Evolutionary conservation across 345 rosid genomes (phyloP).

Genomic region (Salix brachista): DNA sequence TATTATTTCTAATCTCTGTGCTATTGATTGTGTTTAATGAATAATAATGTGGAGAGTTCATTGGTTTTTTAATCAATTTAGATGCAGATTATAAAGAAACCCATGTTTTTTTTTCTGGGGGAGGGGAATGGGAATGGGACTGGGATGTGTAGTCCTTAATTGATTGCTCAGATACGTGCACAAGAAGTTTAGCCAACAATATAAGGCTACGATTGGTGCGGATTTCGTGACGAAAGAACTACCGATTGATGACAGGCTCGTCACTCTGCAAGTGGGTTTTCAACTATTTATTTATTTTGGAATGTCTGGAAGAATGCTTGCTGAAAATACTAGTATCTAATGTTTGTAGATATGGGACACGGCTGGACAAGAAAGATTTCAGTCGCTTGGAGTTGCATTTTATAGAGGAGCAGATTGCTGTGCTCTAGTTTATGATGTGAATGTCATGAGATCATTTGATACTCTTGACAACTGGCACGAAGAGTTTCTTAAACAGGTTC

Average conservation of each 20-base stretch:
- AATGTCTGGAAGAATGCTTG: not conserved
- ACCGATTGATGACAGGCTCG: slow-evolving; percentile 87
- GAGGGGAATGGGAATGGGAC: not conserved
- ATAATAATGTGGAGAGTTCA: too few relatives aligned
- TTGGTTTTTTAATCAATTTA: not conserved
- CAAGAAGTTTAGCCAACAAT: slow-evolving; percentile 93
- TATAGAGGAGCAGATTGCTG: slow-evolving; percentile 98
- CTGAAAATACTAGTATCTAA: not conserved
- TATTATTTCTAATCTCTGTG: not conserved
- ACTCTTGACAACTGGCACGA: slow-evolving; percentile 94
- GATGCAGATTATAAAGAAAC: not conserved
- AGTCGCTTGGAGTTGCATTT: slow-evolving; percentile 95
- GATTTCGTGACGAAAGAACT: slow-evolving; percentile 98
- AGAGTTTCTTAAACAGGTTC: slow-evolving; percentile 96
- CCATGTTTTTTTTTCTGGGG: not conserved
- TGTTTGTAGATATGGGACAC: slow-evolving; percentile 90
- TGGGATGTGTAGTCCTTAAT: slow-evolving; percentile 4
- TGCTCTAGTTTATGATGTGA: slow-evolving; percentile 87
- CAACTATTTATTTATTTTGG: not conserved
- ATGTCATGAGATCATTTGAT: slow-evolving; percentile 81
- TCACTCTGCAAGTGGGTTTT: slow-evolving; percentile 70
- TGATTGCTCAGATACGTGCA: slow-evolving; percentile 46
- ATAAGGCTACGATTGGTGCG: slow-evolving; percentile 97
- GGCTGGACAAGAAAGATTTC: slow-evolving; percentile 95
- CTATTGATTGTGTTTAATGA: not conserved